phyloP scores from a whole-genome alignment of 495 filamentous ascomycete species.

The Patellaria atrata region DNA sequence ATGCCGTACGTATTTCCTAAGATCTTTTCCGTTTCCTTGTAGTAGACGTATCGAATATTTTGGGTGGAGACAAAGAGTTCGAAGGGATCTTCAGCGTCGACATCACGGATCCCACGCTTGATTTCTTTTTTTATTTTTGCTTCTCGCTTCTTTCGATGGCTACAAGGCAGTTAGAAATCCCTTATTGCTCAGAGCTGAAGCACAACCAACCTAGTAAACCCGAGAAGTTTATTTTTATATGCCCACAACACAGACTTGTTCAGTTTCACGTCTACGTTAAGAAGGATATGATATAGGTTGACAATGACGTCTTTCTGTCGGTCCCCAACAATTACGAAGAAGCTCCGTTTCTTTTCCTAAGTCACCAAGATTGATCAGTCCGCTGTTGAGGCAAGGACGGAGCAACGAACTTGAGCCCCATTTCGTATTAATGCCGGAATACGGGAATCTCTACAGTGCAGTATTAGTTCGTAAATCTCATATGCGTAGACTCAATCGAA shows the following conservation, averaged over 20 bases:
- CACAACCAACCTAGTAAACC: conserved; percentile 52
- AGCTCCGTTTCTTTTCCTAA: conserved; percentile 85
- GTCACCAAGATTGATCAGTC: conserved; percentile 1
- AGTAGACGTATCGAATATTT: conserved; percentile 97
- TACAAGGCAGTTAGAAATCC: conserved; percentile 19
- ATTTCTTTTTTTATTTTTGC: conserved; percentile 97
- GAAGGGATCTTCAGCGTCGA: conserved; percentile 93
- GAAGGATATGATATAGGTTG: conserved; percentile 87
- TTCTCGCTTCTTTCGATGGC: conserved; percentile 94
- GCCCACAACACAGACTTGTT: conserved; percentile 98
- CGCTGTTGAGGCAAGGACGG: background rate
- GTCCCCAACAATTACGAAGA: conserved; percentile 95
- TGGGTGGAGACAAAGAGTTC: conserved; percentile 94
- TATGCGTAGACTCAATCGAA: too few relatives aligned
- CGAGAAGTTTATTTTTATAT: conserved; percentile 96
- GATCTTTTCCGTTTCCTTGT: conserved; percentile 99
- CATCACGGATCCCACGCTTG: conserved; percentile 84
- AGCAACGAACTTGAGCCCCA: conserved; percentile 49
- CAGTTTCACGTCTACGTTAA: conserved; percentile 75
- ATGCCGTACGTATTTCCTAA: conserved; percentile 97
- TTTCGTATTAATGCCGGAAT: conserved; percentile 95
- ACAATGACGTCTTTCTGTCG: conserved; percentile 94
- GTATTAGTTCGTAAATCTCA: conserved; percentile 5
- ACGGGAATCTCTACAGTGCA: conserved; percentile 59
- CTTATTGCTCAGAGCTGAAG: background rate